These are phyloP conservation scores for Allantophomopsis lycopodina DNA, from an alignment of 2,329 filamentous ascomycete genomes.

Conservation along the genomic window DNA sequence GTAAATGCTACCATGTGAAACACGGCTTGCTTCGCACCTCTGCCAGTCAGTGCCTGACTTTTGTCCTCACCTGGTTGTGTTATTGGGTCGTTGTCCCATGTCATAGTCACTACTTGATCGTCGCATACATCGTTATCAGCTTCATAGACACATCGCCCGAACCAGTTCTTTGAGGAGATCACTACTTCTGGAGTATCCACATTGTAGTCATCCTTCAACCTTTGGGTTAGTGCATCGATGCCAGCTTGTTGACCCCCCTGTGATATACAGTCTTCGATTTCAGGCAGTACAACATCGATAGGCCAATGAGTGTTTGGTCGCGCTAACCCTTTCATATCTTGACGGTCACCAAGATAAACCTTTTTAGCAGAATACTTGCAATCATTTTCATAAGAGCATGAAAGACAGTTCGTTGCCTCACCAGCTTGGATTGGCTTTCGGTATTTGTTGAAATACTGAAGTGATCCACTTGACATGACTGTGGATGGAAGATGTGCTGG, in stretches of 20 bases:
- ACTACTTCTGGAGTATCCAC: slow-evolving; percentile 31
- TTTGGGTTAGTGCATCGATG: slow-evolving; percentile 23
- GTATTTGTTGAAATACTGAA: slow-evolving; percentile 61
- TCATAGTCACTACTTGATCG: slow-evolving; percentile 79
- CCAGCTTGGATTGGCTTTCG: slow-evolving; percentile 65
- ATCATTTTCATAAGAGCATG: slow-evolving; percentile 54
- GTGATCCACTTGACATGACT: slow-evolving; percentile 59
- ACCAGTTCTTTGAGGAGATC: slow-evolving; percentile 53
- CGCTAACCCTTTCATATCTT: slow-evolving; percentile 40
- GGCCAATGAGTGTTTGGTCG: slow-evolving; percentile 66
- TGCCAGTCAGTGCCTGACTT: slow-evolving; percentile 16
- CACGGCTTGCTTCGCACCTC: slow-evolving; percentile 68
- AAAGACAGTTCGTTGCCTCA: slow-evolving; percentile 68
- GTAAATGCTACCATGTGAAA: slow-evolving; percentile 95
- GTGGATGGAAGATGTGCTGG: slow-evolving; percentile 57
- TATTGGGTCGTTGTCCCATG: slow-evolving; percentile 63
- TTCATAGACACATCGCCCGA: slow-evolving; percentile 91
- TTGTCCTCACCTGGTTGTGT: slow-evolving; percentile 7
- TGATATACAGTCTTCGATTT: slow-evolving; percentile 66
- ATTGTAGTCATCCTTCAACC: slow-evolving; percentile 36
- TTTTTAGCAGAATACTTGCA: slow-evolving; percentile 78
- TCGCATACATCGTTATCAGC: slow-evolving; percentile 88
- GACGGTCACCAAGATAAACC: slow-evolving; percentile 55
- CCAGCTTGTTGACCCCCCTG: slow-evolving; percentile 31
- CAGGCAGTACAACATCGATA: slow-evolving; percentile 75